These are phyloP conservation scores for Trifolium fragiferum DNA, from an alignment of 306 rosid genomes.

Conservation along the genomic window DNA sequence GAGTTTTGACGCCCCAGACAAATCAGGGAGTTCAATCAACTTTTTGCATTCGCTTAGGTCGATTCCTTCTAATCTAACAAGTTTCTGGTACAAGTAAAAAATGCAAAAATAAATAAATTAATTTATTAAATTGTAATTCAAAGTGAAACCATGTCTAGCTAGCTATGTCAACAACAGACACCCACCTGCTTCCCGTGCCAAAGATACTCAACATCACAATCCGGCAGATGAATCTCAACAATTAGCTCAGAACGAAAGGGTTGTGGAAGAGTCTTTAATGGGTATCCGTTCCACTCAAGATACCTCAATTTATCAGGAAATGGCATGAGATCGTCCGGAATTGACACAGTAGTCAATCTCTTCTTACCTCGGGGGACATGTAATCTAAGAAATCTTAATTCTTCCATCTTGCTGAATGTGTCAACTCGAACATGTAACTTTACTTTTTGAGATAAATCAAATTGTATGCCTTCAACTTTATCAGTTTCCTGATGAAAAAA, in stretches of 20 bases:
- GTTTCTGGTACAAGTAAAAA: constrained; percentile 5
- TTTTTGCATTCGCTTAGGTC: background rate
- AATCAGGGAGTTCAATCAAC: constrained; percentile 20
- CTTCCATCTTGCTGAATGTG: constrained; percentile 24
- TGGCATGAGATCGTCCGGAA: background rate
- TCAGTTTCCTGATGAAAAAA: constrained; percentile 1
- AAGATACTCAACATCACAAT: constrained; percentile 1
- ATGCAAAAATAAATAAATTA: too few relatives aligned
- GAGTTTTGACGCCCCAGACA: constrained; percentile 28
- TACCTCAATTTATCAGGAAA: constrained; percentile 11
- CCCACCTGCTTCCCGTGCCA: constrained; percentile 36
- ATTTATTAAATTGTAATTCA: background rate
- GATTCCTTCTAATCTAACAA: constrained; percentile 5
- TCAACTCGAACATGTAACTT: background rate
- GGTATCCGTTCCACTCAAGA: constrained; percentile 29
- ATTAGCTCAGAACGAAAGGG: constrained; percentile 11
- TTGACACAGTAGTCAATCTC: background rate
- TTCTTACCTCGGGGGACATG: background rate
- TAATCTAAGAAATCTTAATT: constrained; percentile 13
- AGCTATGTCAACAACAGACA: background rate
- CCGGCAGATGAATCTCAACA: constrained; percentile 14
- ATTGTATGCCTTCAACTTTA: constrained; percentile 20
- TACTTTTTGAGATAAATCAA: constrained; percentile 7
- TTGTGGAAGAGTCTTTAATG: constrained; percentile 21
- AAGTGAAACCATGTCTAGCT: too few relatives aligned